These are phyloP conservation scores for Nemania sp. DNA, from an alignment of 2,329 filamentous ascomycete species.

Conservation along the genomic window DNA sequence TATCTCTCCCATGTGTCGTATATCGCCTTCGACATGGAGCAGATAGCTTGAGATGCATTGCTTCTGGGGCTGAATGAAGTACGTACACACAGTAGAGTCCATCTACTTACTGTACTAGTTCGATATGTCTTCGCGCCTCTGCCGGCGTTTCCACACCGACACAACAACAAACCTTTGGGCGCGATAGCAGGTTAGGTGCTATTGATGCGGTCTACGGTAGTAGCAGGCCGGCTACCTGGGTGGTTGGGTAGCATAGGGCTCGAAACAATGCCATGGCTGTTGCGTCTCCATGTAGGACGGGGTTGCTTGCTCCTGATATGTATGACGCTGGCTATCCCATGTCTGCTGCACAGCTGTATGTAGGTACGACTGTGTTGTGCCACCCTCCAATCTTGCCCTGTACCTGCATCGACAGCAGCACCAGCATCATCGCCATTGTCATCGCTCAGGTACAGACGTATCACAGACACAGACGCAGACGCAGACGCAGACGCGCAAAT, in stretches of 20 bases:
- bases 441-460: constrained; percentile 7
- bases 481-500: too few relatives aligned
- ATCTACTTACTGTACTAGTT: too few relatives aligned
- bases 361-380: constrained; percentile 19
- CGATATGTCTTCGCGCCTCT: too few relatives aligned
- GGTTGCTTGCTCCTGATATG: constrained; percentile 9
- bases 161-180: background rate
- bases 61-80: constrained; percentile 30
- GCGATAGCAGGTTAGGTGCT: background rate
- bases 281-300: constrained; percentile 18
- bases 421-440: background rate
- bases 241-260: background rate
- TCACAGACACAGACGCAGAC: too few relatives aligned
- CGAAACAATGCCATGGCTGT: constrained; percentile 6
- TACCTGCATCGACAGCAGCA: constrained; percentile 15
- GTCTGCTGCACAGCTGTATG: constrained; percentile 9
- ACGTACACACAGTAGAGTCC: background rate
- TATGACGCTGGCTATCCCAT: constrained; percentile 7
- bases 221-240: background rate
- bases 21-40: constrained; percentile 5
- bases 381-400: constrained; percentile 12
- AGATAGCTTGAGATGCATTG: constrained; percentile 15
- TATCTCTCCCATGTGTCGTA: background rate
- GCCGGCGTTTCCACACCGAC: too few relatives aligned
- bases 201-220: too few relatives aligned